Percentiles rank a stretch among this genome's conserved stretches.
Evolutionary conservation across 2,329 filamentous ascomycete genomes (phyloP).

Genomic region (Colletotrichum sp.): DNA sequence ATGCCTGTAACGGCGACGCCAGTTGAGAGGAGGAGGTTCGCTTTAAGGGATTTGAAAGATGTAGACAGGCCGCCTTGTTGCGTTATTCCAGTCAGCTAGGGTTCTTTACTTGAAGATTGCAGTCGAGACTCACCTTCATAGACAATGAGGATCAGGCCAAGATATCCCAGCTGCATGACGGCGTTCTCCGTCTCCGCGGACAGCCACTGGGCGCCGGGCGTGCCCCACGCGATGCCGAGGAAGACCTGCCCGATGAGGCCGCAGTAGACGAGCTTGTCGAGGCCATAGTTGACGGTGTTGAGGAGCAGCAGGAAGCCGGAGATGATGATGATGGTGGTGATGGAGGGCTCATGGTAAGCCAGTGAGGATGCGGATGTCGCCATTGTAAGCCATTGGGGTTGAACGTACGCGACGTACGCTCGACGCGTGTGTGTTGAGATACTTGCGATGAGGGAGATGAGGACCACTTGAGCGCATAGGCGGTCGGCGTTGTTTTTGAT

Average conservation of each 20-base stretch:
- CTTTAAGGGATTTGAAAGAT: constrained; percentile 56
- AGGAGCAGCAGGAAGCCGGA: constrained; percentile 68
- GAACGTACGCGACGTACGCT: not conserved
- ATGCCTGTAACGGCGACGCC: constrained; percentile 72
- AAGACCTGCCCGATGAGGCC: constrained; percentile 76
- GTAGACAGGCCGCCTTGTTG: constrained; percentile 61
- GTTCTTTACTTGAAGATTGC: no score
- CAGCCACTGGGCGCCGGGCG: constrained; percentile 68
- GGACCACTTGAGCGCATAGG: not conserved
- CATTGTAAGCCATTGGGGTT: not conserved
- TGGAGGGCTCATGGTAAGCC: constrained; percentile 68
- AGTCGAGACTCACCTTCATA: constrained; percentile 60
- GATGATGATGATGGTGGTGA: constrained; percentile 63
- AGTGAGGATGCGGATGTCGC: constrained; percentile 30
- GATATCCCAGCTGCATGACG: constrained; percentile 71
- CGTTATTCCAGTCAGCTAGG: not conserved
- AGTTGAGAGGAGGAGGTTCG: constrained; percentile 65
- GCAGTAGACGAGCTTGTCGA: constrained; percentile 69
- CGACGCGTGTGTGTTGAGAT: not conserved
- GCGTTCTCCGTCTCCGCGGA: constrained; percentile 53
- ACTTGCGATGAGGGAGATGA: fast-evolving
- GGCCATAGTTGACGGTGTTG: constrained; percentile 60
- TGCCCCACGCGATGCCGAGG: constrained; percentile 73
- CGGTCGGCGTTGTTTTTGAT: not conserved
- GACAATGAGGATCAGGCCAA: constrained; percentile 75